Percentiles rank a stretch among this genome's conserved stretches.
phyloP scores from a whole-genome alignment of 495 filamentous ascomycete genomes.

The Tuber calosporum region DNA sequence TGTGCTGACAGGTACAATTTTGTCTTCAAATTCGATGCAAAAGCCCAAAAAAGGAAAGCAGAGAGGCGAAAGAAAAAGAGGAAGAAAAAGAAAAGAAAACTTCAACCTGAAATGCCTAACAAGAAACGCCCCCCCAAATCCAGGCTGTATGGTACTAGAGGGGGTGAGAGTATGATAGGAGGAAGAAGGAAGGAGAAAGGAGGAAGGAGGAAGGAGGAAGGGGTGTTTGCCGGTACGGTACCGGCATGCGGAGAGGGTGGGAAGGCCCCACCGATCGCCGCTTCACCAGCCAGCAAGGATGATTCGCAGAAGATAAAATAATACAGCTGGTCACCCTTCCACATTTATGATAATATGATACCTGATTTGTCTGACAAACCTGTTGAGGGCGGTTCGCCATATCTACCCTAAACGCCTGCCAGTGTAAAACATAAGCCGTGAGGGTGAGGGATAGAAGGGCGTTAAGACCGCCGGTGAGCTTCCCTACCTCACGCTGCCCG shows the following conservation, averaged over 20 bases:
- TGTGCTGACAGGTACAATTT: background rate
- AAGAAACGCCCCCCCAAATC: background rate
- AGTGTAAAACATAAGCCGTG: background rate
- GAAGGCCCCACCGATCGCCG: background rate
- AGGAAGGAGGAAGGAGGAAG: constrained; percentile 17
- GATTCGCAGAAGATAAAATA: background rate
- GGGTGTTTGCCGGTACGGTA: constrained; percentile 17
- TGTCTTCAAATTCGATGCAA: constrained; percentile 17
- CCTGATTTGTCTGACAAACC: background rate
- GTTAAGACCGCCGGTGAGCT: background rate
- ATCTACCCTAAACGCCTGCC: background rate
- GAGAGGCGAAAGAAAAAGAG: constrained; percentile 12
- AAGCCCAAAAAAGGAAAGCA: constrained; percentile 14
- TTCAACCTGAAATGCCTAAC: constrained; percentile 24
- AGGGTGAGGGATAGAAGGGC: background rate
- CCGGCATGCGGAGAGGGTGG: constrained; percentile 19
- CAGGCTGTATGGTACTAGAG: background rate
- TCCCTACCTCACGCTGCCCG: background rate
- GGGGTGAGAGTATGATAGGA: background rate
- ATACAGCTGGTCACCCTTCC: background rate
- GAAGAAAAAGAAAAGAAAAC: constrained; percentile 20
- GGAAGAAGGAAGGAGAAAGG: constrained; percentile 14
- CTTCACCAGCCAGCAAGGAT: background rate
- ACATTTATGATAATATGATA: background rate
- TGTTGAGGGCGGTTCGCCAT: background rate